phyloP scores from a whole-genome alignment of 164 flowering plant species.

The Protea cynaroides region DNA sequence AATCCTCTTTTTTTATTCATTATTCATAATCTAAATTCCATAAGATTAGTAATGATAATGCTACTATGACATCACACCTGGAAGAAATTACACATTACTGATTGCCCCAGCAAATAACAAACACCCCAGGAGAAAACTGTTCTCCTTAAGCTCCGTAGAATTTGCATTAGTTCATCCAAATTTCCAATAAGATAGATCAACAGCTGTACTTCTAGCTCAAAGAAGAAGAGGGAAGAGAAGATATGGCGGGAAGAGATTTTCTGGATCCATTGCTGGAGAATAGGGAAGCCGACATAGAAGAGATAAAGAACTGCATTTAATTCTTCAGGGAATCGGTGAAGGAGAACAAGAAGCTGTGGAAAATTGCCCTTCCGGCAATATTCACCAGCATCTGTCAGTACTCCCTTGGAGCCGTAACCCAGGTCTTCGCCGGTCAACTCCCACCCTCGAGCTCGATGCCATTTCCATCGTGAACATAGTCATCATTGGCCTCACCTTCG shows the following conservation, averaged over 20 bases:
- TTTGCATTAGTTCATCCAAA: no score
- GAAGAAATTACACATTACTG: no score
- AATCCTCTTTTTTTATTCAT: no score
- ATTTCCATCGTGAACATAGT: background rate
- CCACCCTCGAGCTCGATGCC: constrained; percentile 7
- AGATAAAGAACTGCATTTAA: background rate
- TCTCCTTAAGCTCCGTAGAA: no score
- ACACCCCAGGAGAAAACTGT: no score
- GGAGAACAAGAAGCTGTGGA: constrained; percentile 5
- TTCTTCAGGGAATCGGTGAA: background rate
- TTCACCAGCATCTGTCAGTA: background rate
- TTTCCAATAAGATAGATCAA: no score
- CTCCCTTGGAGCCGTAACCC: background rate
- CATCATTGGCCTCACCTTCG: background rate
- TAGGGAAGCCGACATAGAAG: background rate
- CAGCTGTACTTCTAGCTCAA: no score
- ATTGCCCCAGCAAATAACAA: no score
- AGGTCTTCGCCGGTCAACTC: background rate
- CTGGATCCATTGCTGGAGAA: background rate
- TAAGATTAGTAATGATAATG: no score
- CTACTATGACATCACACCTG: no score
- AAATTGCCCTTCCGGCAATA: background rate
- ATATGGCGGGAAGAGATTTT: background rate
- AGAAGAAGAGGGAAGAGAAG: no score
- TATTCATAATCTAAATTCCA: no score